phyloP scores from a whole-genome alignment of 1,284 basidiomycete genomes.

The Sanghuangporus sanghuang region DNA sequence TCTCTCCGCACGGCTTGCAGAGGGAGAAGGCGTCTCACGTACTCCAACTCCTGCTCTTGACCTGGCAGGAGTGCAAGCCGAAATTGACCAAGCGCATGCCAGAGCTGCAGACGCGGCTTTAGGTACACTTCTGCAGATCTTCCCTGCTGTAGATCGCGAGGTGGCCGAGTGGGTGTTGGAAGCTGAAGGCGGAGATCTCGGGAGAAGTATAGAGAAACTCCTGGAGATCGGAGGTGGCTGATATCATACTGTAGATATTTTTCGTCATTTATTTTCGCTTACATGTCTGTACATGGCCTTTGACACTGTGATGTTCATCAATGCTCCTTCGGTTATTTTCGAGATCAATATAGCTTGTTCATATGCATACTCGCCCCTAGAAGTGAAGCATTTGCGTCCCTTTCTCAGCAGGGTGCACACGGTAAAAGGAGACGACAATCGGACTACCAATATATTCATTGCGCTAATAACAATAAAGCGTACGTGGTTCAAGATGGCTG shows the following conservation, averaged over 20 bases:
- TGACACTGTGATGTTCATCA: no score
- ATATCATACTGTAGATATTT: background rate
- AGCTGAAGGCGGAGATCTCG: constrained; percentile 83
- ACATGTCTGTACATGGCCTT: no score
- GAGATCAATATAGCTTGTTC: no score
- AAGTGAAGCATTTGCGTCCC: no score
- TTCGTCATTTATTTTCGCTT: background rate
- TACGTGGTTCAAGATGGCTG: background rate
- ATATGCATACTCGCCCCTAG: no score
- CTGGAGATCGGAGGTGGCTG: constrained; percentile 41
- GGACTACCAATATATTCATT: background rate
- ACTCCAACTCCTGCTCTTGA: constrained; percentile 69
- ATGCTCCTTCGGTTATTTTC: no score
- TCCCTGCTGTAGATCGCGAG: constrained; percentile 76
- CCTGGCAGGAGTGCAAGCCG: constrained; percentile 63
- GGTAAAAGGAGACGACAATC: no score
- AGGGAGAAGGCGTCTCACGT: constrained; percentile 42
- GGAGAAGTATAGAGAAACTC: constrained; percentile 81
- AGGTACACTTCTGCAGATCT: constrained; percentile 81
- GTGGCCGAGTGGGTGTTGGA: constrained; percentile 84
- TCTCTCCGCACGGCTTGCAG: constrained; percentile 4
- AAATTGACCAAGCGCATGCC: constrained; percentile 69
- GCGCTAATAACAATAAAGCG: background rate
- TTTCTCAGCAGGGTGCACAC: no score
- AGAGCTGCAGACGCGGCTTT: constrained; percentile 58